Base-by-base conservation (phyloP, 2,329 filamentous ascomycete species). In the Penicillium sp. region DNA sequence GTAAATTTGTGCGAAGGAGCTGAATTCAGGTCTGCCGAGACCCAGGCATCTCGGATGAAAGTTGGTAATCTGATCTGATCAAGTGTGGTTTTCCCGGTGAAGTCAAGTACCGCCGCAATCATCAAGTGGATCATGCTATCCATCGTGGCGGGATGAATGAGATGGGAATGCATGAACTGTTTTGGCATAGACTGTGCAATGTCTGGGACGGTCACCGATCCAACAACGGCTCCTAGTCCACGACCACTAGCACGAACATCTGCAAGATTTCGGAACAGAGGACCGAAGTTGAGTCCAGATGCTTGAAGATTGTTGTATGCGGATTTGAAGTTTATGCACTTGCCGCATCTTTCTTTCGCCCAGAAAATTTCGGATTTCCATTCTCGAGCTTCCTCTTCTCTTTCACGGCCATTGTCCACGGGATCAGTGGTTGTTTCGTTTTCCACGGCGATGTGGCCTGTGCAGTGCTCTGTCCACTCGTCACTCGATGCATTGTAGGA, bases 71-170 rank as follows among this genome's bases (percentile, higher is more conserved):
- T 61, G 4, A 67, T 58, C 16, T 54, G 54, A 26, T 63, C 56
- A 3, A 72, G 46, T 6, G 55, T 61, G 4, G 57, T 23, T 16
- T 60, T 57, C 2, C 63, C 59, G 8, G 54, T 63, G 32, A 61
- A 46, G 41, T 70, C 66, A 35, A 66, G 51, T 3, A 67, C 56
- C 2, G 66, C 63, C 3, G 64, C 55, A 34, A 70, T 61, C 32
- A 66, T 61, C 38, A 66, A 53, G 35, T 71, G 68, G 14, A 74
- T 62, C 56, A 72, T 65, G 42, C 61, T 67, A 26, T 75, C 70
- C 57, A 75, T 62, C 3, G 71, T 73, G 10, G 65, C 61, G 8
- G 72, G 72, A 29, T 75, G 72, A 18, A 74, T 69, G 5, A 73
- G 34, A 51, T 74, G 70, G 0, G 64, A 51, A 34, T 70, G 65